Percentiles rank a stretch among this genome's conserved stretches.
phyloP scores from a whole-genome alignment of 306 rosid genomes.

The Cyclanthera cordifolia region DNA sequence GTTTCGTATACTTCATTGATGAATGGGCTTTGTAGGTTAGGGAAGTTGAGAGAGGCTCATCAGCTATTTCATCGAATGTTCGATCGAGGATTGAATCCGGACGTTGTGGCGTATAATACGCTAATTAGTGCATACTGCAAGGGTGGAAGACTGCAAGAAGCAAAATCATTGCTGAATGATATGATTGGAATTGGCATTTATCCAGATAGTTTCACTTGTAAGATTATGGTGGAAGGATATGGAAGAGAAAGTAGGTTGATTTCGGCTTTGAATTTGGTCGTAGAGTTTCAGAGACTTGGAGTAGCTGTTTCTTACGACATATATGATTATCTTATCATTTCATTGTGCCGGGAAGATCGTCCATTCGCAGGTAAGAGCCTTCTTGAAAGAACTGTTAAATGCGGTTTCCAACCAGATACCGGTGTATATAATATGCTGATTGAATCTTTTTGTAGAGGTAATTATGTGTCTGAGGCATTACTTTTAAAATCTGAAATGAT shows the following conservation, averaged over 20 bases:
- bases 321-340: conserved; percentile 43
- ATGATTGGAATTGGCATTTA: conserved; percentile 50
- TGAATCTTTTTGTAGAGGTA: conserved; percentile 42
- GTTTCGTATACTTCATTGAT: conserved; percentile 61
- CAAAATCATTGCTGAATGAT: conserved; percentile 46
- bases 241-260: conserved; percentile 49
- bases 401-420: conserved; percentile 33
- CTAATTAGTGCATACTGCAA: conserved; percentile 59
- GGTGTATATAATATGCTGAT: conserved; percentile 36
- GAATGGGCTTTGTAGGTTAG: conserved; percentile 70
- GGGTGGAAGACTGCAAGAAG: conserved; percentile 43
- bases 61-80: conserved; percentile 78
- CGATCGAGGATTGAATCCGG: conserved; percentile 58
- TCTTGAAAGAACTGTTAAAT: conserved; percentile 36
- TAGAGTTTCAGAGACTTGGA: conserved; percentile 48
- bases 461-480: conserved; percentile 42
- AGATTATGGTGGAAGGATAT: conserved; percentile 52
- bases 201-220: conserved; percentile 53
- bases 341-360: conserved; percentile 51
- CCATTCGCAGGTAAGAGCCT: conserved; percentile 79
- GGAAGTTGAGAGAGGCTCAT: conserved; percentile 70
- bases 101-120: conserved; percentile 49
- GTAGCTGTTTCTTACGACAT: conserved; percentile 31
- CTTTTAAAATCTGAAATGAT: conserved; percentile 41
- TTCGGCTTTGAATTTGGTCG: conserved; percentile 63